phyloP scores from a whole-genome alignment of 2,329 filamentous ascomycete species.

The Diaporthe ilicicola region DNA sequence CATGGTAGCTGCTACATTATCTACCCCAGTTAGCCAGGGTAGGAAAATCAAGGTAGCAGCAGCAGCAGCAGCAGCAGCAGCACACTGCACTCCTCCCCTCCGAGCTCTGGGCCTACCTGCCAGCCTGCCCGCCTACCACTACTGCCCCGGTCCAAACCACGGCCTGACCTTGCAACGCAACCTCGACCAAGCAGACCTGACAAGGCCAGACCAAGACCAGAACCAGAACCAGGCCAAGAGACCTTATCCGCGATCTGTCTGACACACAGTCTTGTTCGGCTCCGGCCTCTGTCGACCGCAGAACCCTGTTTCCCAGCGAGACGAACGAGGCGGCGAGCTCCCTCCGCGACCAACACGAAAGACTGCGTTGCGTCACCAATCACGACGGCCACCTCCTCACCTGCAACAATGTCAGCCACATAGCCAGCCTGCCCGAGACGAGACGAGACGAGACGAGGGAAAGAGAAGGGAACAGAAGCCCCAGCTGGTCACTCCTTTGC shows the following conservation, averaged over 20 bases:
- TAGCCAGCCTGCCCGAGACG: constrained; percentile 23
- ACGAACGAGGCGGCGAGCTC: not conserved
- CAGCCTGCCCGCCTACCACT: no score
- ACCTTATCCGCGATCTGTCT: not conserved
- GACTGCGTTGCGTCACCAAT: constrained; percentile 5
- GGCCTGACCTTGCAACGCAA: constrained; percentile 17
- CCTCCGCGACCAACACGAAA: constrained; percentile 4
- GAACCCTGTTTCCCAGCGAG: not conserved
- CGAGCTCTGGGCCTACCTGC: no score
- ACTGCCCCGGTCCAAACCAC: not conserved
- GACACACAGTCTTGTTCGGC: constrained; percentile 5
- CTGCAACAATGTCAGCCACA: constrained; percentile 21
- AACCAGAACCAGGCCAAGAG: not conserved
- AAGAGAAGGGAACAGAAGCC: not conserved
- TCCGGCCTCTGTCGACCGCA: not conserved
- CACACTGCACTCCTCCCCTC: not conserved
- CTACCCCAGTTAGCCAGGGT: not conserved
- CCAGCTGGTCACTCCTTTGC: constrained; percentile 13
- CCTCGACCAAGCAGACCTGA: not conserved
- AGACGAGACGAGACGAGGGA: constrained; percentile 22
- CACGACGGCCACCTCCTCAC: constrained; percentile 16
- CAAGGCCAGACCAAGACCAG: not conserved
- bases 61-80: no score
- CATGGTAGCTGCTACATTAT: not conserved
- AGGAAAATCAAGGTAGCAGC: not conserved